Evolutionary conservation across 257 asterid species (phyloP), one percentile per base, ranked within the genome.

Genomic region (Penstemon barbatus): DNA sequence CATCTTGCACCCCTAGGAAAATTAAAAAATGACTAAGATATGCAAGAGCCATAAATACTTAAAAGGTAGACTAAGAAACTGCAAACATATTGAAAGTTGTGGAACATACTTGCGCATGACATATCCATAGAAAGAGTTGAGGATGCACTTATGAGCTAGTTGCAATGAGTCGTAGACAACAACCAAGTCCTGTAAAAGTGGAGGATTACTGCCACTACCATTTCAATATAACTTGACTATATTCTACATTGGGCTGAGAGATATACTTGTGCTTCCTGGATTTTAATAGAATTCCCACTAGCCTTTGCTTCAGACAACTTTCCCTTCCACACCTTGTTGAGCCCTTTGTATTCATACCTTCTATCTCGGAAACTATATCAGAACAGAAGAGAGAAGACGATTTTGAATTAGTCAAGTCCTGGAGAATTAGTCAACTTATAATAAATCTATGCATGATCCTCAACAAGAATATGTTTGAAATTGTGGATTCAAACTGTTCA

Each of bases 91-190:
- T 50, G 61, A 74, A 70, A 70, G 52, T 57, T 36, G 12, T 45
- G 54, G 57, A 46, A 54, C 92, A 70, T 83, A 93, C 99, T 90
- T 93, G 78, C 97, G 99, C 99, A 93, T 93, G 57, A 90, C 99
- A 78, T 93, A 93, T 81, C 99, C 99, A 63, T 93, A 93, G 80
- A 93, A 93, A 74, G 99, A 93, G 84, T 93, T 93, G 79, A 93
- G 93, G 70, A 93, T 93, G 84, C 99, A 93, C 84, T 93, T 93
- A 70, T 93, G 99, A 76, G 99, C 99, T 74, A 93, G 91, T 76
- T 93, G 99, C 85, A 93, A 75, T 46, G 99, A 93, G 83, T 93
- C 99, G 60, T 85, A 93, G 49, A 93, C 86, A 59, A 93, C 89
- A 55, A 90, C 99, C 96, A 93, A 80, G 77, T 93, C 97, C 98